Evolutionary conservation across 164 flowering plant species (phyloP), one percentile per base, ranked within the genome.

Genomic region (Stephania japonica): DNA sequence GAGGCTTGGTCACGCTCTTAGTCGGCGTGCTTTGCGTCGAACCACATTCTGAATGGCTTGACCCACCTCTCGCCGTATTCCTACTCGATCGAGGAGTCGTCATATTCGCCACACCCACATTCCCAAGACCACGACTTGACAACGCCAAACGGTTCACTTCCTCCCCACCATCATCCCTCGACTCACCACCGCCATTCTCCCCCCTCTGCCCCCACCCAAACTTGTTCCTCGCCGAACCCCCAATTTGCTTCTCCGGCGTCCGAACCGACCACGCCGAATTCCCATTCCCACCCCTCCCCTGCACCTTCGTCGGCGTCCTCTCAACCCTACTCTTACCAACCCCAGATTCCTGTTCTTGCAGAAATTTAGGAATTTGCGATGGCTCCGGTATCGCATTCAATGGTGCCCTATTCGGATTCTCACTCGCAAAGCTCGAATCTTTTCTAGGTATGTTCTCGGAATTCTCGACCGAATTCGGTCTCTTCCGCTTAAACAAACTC

Each of bases 1-100:
- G 90, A 61, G 98, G 98, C 85, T 95, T 95, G 42, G 78, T 82
- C 1, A 89, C 94, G 76, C 98, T 93, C 85, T 90, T 96, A 0
- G 93, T 86, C 0, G 99, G 99, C 0, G 98, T 95, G 72, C 80
- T 87, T 67, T 91, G 98, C 13, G 89, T 82, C 0, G 93, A 90
- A 80, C 78, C 85, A 67, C 84, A 77, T 77, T 92, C 99, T 0
- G 92, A 84, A 79, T 85, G 76, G 73, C 75, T 74, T 0, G 85
- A 78, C 71, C 43, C 70, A 41, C 80, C 79, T 74, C 85, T 89
- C 63, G 86, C 91, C 19, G 61, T 71, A 0, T 78, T 72, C 78
- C 94, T 80, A 53, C 75, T 74, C 0, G 83, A 72, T 61, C 90
- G 80, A 24, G 98, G 97, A 43, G 97, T 90, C 83, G 78, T 69